Base-by-base conservation (phyloP, 768 basidiomycete species). In the Panaeolus cyanescens region DNA sequence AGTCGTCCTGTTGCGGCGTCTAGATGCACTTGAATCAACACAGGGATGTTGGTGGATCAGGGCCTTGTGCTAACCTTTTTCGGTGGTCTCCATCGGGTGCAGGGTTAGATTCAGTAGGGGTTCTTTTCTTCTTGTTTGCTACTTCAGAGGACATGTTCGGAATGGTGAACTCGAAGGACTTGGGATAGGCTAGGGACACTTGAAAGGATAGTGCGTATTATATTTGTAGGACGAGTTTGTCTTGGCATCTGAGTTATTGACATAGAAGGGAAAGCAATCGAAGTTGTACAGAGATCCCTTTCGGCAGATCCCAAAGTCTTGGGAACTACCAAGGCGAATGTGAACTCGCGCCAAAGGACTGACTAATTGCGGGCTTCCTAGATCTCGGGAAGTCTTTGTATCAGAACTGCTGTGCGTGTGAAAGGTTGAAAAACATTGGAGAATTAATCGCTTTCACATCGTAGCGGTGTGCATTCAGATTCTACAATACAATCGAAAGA, bases 1-100 rank as follows among this genome's bases (percentile, higher is more conserved):
- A 2, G 88, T 90, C 5, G 87, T 89, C 56, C 89, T 83, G 69
- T 90, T 90, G 45, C 89, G 86, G 64, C 87, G 83, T 53, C 81
- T 83, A 61, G 8, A 32, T 32, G 25, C 32, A 33, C 56, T 17
- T 34, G 32, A 55, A 45, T 62, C 45, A 58, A 61, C 6, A 28
- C 7, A 50, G 45, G 45, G 45, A n/a, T 12, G 45, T 28, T 7
- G 45, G 30, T 20, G 45, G 45, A 13, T 50, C 45, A 50, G 45
- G 45, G 40, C 40, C 13, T 1, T 15, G 39, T n/a, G 31, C 25
- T 30, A 37, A 70, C 69, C 64, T 64, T 61, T 70, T 70, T 42
- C 69, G 69, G 62, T 70, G 69, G 45, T 70, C 69, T 15, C 67
- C 67, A 36, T 70, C 65, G 19, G 80, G 70, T 33, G 75, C 61